Evolutionary conservation across 495 filamentous ascomycete genomes (phyloP).

Genomic region (Astrothelium subdiscretum): DNA sequence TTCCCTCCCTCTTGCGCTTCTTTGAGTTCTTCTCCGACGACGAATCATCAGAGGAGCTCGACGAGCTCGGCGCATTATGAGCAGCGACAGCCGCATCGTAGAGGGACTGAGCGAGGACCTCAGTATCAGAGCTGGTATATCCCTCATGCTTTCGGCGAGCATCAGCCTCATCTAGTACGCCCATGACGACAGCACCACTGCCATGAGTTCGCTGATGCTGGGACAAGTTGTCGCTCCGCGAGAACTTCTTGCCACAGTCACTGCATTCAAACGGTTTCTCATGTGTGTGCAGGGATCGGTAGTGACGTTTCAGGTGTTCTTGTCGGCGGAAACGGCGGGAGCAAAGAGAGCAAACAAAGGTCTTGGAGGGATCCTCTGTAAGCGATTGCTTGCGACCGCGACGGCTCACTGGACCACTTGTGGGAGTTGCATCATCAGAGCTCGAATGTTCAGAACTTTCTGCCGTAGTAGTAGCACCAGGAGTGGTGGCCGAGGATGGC

Average conservation of each 20-base stretch:
- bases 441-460: constrained; percentile 21
- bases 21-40: neutral
- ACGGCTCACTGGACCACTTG: constrained; percentile 61
- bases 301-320: constrained; percentile 98
- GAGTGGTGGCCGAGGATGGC: constrained; percentile 30
- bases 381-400: constrained; percentile 97
- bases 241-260: constrained; percentile 99
- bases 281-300: constrained; percentile 92
- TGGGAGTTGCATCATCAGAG: constrained; percentile 26
- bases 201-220: constrained; percentile 95
- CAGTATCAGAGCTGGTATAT: constrained; percentile 47
- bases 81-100: constrained; percentile 64
- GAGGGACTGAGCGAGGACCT: constrained; percentile 54
- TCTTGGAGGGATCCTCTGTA: constrained; percentile 97
- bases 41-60: neutral
- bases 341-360: constrained; percentile 92
- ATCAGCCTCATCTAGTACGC: constrained; percentile 60
- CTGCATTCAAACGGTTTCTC: constrained; percentile 97
- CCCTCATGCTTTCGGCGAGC: constrained; percentile 32
- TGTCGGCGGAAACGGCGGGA: constrained; percentile 95
- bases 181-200: constrained; percentile 78
- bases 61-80: neutral
- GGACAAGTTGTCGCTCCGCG: constrained; percentile 89
- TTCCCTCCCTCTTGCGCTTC: neutral
- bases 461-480: constrained; percentile 24